phyloP scores from a whole-genome alignment of 495 filamentous ascomycete species.

The Chaetomium tenue region DNA sequence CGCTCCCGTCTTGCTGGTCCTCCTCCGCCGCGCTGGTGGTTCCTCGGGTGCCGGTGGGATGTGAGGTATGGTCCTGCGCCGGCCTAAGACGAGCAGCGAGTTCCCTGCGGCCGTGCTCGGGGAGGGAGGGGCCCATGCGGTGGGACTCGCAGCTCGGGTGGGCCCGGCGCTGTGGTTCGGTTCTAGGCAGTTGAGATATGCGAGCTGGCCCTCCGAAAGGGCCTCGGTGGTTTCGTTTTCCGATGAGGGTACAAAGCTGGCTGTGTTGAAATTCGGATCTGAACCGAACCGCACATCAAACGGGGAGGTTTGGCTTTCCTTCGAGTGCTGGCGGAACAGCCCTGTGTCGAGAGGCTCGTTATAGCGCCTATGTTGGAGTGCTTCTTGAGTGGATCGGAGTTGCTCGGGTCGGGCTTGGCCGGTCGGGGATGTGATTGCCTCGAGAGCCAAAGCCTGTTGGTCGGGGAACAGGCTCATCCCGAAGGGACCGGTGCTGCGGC shows the following conservation, averaged over 20 bases:
- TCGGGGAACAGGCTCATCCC: neutral
- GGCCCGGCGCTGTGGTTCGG: slow-evolving; percentile 52
- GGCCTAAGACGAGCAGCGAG: neutral
- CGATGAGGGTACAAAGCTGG: slow-evolving; percentile 53
- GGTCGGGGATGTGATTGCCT: too few relatives aligned
- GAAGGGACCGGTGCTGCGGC: neutral
- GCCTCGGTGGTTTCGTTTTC: slow-evolving; percentile 57
- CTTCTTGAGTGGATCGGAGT: too few relatives aligned
- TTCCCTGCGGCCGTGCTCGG: neutral
- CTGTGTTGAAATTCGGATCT: slow-evolving; percentile 59
- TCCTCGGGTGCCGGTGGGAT: slow-evolving; percentile 8
- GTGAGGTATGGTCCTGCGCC: neutral
- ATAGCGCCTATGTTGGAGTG: too few relatives aligned
- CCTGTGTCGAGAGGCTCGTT: too few relatives aligned
- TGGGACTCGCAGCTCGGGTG: slow-evolving; percentile 60
- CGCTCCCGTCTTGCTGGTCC: neutral
- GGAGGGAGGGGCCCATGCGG: slow-evolving; percentile 35
- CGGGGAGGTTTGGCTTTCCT: too few relatives aligned
- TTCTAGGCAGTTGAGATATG: slow-evolving; percentile 55
- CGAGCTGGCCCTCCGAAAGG: slow-evolving; percentile 52
- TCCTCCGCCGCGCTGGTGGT: slow-evolving; percentile 18
- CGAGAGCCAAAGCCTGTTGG: neutral
- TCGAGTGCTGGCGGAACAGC: too few relatives aligned
- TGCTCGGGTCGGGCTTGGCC: too few relatives aligned
- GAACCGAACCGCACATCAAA: slow-evolving; percentile 57